Conservation (phyloP, 768 basidiomycete genomes). For the Termitomyces sp. region DNA sequence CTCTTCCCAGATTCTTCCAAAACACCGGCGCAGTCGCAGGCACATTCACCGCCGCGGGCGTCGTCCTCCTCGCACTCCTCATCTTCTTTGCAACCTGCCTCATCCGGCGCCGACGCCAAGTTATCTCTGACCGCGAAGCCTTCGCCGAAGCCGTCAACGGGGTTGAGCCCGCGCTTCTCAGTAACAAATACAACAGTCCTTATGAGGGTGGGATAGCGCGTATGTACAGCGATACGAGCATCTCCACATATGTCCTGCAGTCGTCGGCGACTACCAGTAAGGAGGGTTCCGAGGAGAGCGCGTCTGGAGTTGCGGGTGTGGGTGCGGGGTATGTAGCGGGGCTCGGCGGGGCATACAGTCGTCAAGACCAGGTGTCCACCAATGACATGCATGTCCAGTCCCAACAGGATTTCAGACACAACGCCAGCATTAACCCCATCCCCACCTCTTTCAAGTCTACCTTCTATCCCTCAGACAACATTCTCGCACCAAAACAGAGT, state of each 20-base stretch:
- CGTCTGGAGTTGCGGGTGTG: neutral
- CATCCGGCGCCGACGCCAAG: too few species aligned
- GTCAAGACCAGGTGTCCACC: neutral
- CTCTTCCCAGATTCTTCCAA: neutral
- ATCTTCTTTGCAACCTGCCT: neutral
- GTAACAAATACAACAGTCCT: constrained; percentile 27
- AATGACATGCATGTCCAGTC: neutral
- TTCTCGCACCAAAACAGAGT: neutral
- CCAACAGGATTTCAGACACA: neutral
- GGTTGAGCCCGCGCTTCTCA: constrained; percentile 24
- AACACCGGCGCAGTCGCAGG: too few species aligned
- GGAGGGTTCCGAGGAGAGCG: neutral
- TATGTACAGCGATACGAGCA: neutral
- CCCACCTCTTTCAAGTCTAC: neutral
- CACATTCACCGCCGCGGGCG: constrained; percentile 18
- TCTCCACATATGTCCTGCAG: neutral
- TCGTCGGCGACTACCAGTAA: neutral
- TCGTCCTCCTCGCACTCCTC: constrained; percentile 11
- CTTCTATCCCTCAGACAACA: neutral
- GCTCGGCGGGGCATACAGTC: neutral
- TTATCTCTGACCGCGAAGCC: neutral
- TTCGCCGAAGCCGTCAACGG: neutral
- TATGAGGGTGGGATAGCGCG: neutral
- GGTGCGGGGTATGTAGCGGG: neutral
- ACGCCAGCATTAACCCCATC: neutral